Conservation (phyloP, 768 basidiomycete species). For the Peribolospora baueri region DNA sequence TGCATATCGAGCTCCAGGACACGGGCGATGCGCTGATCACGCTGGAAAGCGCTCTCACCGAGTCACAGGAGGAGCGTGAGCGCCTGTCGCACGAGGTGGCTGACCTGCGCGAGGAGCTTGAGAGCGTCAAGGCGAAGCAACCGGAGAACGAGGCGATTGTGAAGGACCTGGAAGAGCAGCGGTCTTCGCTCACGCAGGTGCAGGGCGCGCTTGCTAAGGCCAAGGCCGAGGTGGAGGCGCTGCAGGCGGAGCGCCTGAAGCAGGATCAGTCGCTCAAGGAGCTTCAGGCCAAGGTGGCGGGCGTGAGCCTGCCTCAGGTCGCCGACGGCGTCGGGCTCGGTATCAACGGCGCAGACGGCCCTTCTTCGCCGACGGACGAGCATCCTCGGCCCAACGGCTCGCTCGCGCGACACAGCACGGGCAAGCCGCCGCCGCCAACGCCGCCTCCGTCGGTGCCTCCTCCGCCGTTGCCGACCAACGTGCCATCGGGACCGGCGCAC, state of each 20-base stretch:
- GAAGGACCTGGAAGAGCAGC: slow-evolving; percentile 51
- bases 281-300: slow-evolving; percentile 37
- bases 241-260: slow-evolving; percentile 45
- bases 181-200: slow-evolving; percentile 40
- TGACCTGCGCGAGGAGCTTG: slow-evolving; percentile 1
- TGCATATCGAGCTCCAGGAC: slow-evolving; percentile 8
- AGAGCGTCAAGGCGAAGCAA: slow-evolving; percentile 28
- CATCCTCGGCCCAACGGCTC: neutral
- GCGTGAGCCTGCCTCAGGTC: slow-evolving; percentile 8
- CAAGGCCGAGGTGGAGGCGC: slow-evolving; percentile 55
- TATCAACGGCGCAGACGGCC: neutral
- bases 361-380: neutral
- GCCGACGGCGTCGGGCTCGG: neutral
- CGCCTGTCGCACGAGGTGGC: slow-evolving; percentile 7
- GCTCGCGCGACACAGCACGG: slow-evolving; percentile 4
- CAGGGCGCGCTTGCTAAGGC: slow-evolving; percentile 60
- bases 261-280: slow-evolving; percentile 51
- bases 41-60: slow-evolving; percentile 10
- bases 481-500: slow-evolving; percentile 25
- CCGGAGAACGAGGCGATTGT: slow-evolving; percentile 49
- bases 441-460: slow-evolving; percentile 73
- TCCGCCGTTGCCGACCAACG: slow-evolving; percentile 42
- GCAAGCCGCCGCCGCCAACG: slow-evolving; percentile 64
- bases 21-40: slow-evolving; percentile 7
- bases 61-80: slow-evolving; percentile 11